These are phyloP conservation scores for Eimeria tenella DNA, from an alignment of 169 alveolate genomes.

Conservation along the genomic window DNA sequence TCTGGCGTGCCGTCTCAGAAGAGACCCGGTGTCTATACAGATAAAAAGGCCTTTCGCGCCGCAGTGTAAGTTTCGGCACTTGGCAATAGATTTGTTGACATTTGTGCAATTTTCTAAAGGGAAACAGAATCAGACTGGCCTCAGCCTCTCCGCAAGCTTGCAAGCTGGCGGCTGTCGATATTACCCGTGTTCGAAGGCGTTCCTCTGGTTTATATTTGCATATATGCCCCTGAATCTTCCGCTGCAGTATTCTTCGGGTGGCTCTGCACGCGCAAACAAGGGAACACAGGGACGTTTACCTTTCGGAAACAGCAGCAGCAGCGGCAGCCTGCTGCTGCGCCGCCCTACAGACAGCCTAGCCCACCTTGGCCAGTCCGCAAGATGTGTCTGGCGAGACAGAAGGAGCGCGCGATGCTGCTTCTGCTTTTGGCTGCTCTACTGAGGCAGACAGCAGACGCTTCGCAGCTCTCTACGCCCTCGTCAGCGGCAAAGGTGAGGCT, in stretches of 20 bases:
- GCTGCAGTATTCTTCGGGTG: neutral
- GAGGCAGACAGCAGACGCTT: constrained; percentile 22
- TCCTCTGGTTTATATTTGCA: too few relatives aligned
- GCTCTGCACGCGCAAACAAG: neutral
- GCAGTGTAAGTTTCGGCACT: too few relatives aligned
- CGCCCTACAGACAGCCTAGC: neutral
- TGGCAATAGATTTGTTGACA: too few relatives aligned
- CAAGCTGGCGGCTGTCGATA: too few relatives aligned
- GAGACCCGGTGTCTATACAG: too few relatives aligned
- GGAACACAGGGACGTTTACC: neutral
- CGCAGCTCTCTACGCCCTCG: constrained; percentile 22
- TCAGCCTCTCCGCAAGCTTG: too few relatives aligned
- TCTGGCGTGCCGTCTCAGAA: too few relatives aligned
- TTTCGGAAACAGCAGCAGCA: neutral
- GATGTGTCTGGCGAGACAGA: neutral
- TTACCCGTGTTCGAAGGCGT: too few relatives aligned
- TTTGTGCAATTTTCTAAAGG: too few relatives aligned
- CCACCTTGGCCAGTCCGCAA: neutral
- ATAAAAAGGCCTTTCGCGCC: too few relatives aligned
- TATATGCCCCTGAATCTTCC: too few relatives aligned
- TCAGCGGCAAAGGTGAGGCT: constrained; percentile 7
- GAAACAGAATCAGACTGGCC: too few relatives aligned
- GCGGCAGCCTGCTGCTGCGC: constrained; percentile 39
- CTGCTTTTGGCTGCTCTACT: constrained; percentile 10
- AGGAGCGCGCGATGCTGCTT: neutral